Evolutionary conservation across 2,329 filamentous ascomycete species (phyloP), one percentile per base, ranked within the genome.

Genomic region (Fusarium guadeloupense): DNA sequence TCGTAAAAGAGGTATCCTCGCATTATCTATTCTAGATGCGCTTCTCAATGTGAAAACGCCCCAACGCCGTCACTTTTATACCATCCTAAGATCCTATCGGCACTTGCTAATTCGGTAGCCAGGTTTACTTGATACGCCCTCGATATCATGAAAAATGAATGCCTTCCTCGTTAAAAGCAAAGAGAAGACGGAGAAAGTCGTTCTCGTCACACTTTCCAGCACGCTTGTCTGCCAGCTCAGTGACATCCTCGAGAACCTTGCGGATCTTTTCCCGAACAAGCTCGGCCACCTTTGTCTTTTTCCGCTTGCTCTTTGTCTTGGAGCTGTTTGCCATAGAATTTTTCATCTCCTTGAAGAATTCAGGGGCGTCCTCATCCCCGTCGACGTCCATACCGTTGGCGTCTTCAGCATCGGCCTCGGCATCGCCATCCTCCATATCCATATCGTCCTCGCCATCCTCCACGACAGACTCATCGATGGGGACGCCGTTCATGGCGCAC

Each of bases 191-290:
- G 73, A 99, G 77, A 72, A 97, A 98, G 70, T 97, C 93, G 46
- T 90, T 93, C 78, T 98, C 92, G 71, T 97, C 93, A 71, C 93
- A 96, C 80, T 95, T 89, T 59, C 92, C 85, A 10, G 93, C 86
- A 64, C 94, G 83, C 78, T 90, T 92, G 58, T 96, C 92, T 4
- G 88, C 89, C 48, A 98, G 81, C 41, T 87, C 85, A 0, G 93
- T 97, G 52, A 89, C 88, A 62, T 89, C 86, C 72, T 94, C 89
- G 17, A 98, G 81, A 17, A 97, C 92, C 72, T 89, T 91, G 69
- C 89, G 83, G 38, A 98, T 89, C 79, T 98, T 98, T 69, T 90
- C 85, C 64, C 89, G 85, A n/a, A 99, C 89, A 28, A 97, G 76
- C 70, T 93, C 87, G 1, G 88, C 86, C 4, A 96, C 87, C 73